Conservation (phyloP, 106 monocot genomes). For the Phalaenopsis equestris region DNA sequence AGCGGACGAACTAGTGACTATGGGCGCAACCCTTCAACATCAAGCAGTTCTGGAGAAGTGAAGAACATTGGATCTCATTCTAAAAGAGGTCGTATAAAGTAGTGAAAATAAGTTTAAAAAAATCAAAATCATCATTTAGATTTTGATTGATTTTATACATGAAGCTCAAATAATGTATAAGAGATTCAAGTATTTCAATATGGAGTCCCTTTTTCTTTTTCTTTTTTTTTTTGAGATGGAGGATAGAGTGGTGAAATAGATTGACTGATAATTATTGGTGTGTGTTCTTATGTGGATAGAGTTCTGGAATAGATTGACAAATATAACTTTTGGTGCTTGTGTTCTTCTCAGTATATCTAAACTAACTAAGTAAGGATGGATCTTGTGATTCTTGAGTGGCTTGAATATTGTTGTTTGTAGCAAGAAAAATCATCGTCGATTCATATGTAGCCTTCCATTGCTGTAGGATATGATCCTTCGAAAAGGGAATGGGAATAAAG, state of each 20-base stretch:
- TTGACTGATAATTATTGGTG: too few species aligned
- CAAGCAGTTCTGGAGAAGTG: constrained; percentile 19
- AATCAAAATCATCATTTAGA: neutral
- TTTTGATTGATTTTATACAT: neutral
- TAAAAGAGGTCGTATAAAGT: neutral
- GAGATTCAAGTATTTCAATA: neutral
- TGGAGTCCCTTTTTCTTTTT: neutral
- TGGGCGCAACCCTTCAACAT: constrained; percentile 26
- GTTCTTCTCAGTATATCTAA: neutral
- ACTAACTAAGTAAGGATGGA: too few species aligned
- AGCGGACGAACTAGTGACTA: constrained; percentile 41
- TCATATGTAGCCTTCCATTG: neutral
- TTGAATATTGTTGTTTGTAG: neutral
- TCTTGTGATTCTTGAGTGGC: too few species aligned
- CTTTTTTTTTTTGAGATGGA: neutral
- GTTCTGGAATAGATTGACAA: too few species aligned
- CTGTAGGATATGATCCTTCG: neutral
- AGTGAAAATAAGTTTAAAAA: neutral
- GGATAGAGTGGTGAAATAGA: too few species aligned
- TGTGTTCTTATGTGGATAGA: neutral
- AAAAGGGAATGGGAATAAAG: neutral
- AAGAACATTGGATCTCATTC: neutral
- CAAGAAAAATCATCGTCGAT: neutral
- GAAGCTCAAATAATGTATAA: neutral
- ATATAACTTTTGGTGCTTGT: neutral